Base-by-base conservation (phyloP, 192 early-diverging fungal genomes). In the Funneliformis geosporum region DNA sequence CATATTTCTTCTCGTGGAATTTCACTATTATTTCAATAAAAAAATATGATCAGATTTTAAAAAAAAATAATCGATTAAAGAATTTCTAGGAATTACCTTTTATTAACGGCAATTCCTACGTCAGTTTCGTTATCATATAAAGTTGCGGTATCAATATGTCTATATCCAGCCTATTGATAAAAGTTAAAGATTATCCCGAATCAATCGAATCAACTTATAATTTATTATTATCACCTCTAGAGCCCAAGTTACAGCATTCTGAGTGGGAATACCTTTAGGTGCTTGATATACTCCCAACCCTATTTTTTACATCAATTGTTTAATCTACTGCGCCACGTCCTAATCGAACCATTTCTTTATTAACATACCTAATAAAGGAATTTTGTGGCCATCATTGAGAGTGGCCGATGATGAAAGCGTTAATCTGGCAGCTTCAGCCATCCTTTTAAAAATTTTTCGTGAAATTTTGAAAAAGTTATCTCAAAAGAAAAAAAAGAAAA, bases 1-100 rank as follows among this genome's bases (percentile, higher is more conserved):
- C 89, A 93, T 47, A 93, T 84, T 76, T 91, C 68, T 28, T 84
- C 81, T 44, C 88, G 84, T n/a, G 87, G 85, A 50, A 76, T 85
- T 85, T 23, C 44, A 60, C 27, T 28, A 47, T 9, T 5, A n/a
- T 44, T 18, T 14, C 2, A 47, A 9, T 23, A 16, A 27, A 66
- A 10, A 14, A 21, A 27, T 61, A 50, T 76, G 50, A 78, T 6
- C 67, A 39, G 5, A 46, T 23, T 40, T 60, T 2, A 25, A 1
- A 39, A 39, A 43, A 14, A n/a, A 27, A 44, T 44, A 8, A 43
- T 66, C 38, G 2, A 60, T 7, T 39, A 9, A 7, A 38, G 5
- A 16, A 23, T 60, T 14, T 38, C 25, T 23, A 5, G 4, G 43
- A 28, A 25, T 6, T 80, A 87, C 86, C 86, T 86, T 73, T 81